Percentiles rank a stretch among this genome's conserved stretches.
Conservation (phyloP, 2,329 filamentous ascomycete genomes). For the Fusarium robinianum region DNA sequence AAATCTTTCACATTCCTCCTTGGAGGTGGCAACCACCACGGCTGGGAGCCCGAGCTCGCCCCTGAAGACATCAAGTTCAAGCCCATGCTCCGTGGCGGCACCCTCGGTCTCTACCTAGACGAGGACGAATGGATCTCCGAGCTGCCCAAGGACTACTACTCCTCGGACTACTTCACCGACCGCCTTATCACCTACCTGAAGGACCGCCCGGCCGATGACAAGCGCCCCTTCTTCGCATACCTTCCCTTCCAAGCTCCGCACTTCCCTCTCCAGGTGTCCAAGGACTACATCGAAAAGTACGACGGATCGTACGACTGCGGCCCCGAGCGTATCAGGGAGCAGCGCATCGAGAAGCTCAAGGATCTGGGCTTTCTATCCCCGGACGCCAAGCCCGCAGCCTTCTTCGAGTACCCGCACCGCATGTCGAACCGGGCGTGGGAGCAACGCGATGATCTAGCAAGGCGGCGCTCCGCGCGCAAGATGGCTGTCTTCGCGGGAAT, state of each 20-base stretch:
- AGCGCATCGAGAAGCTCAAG: neutral
- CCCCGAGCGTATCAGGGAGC: neutral
- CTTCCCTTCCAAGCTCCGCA: constrained; percentile 28
- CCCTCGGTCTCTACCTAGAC: too few species aligned
- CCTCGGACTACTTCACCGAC: too few species aligned
- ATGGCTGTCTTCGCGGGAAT: constrained; percentile 69
- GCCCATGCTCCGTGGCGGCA: too few species aligned
- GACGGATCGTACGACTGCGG: constrained; percentile 42
- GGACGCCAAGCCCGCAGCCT: neutral
- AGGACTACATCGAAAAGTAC: constrained; percentile 3
- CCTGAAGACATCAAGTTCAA: too few species aligned
- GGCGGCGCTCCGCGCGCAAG: constrained; percentile 39
- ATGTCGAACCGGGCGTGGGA: neutral
- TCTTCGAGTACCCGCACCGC: neutral
- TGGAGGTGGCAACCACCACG: constrained; percentile 59
- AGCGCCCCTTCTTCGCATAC: constrained; percentile 53
- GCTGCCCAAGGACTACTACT: too few species aligned
- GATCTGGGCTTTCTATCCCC: constrained; percentile 1
- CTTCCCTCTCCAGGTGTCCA: constrained; percentile 1
- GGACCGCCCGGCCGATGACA: constrained; percentile 34
- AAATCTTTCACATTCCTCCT: constrained; percentile 63
- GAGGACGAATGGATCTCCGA: too few species aligned
- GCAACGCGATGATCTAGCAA: constrained; percentile 35
- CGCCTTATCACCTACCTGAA: too few species aligned
- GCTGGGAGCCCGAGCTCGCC: constrained; percentile 33